A percentile compares a stretch with the other conserved stretches of the same genome.
Conservation (phyloP, 2,329 filamentous ascomycete species). For the Alternaria infectoria region DNA sequence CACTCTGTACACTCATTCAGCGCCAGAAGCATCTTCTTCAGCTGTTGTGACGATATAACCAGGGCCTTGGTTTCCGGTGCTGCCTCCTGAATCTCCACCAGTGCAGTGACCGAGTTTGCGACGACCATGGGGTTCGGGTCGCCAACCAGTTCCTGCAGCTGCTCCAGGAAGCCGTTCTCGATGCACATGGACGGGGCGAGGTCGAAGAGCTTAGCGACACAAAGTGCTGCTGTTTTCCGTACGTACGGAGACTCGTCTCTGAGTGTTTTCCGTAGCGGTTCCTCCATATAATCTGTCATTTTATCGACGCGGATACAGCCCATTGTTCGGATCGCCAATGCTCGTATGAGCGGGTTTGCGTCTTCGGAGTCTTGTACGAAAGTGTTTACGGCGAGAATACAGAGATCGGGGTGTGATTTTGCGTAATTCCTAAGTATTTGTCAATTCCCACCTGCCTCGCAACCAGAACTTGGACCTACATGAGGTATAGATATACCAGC, state of each 20-base stretch:
- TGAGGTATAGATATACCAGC: constrained; percentile 96
- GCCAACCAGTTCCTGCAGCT: constrained; percentile 91
- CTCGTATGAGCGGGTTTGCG: constrained; percentile 92
- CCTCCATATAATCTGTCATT: constrained; percentile 99
- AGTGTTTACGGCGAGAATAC: constrained; percentile 97
- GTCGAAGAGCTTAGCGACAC: constrained; percentile 97
- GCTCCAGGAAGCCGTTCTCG: constrained; percentile 95
- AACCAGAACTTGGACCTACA: constrained; percentile 61
- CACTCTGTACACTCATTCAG: constrained; percentile 98
- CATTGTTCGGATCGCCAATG: constrained; percentile 96
- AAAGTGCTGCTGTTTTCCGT: constrained; percentile 96
- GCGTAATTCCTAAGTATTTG: constrained; percentile 82
- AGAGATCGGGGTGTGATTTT: constrained; percentile 97
- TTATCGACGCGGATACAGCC: constrained; percentile 98
- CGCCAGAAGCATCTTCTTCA: constrained; percentile 96
- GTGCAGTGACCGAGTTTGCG: constrained; percentile 92
- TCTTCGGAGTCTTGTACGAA: constrained; percentile 99
- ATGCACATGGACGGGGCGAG: constrained; percentile 90
- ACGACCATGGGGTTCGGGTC: constrained; percentile 99
- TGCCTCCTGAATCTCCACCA: constrained; percentile 88
- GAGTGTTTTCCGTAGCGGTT: constrained; percentile 92
- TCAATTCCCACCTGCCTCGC: constrained; percentile 8
- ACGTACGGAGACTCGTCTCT: constrained; percentile 98
- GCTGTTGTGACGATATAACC: constrained; percentile 76
- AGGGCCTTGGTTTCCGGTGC: constrained; percentile 90